A percentile compares a stretch with the other conserved stretches of the same genome.
phyloP scores from a whole-genome alignment of 2,329 filamentous ascomycete genomes.

The Drechslera avenae region DNA sequence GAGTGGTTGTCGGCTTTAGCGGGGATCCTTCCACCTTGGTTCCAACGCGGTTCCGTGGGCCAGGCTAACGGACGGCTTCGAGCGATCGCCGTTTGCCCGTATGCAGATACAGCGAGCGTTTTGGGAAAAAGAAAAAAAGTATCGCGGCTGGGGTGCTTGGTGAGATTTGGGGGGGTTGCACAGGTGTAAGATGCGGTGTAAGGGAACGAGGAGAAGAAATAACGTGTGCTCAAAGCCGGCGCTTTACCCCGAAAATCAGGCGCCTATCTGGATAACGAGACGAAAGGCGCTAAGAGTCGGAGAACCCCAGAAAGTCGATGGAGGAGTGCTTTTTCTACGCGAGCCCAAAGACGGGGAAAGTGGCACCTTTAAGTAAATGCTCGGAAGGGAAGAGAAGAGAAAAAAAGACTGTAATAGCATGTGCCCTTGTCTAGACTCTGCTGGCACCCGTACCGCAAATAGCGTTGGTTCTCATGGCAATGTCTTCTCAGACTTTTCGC shows the following conservation, averaged over 20 bases:
- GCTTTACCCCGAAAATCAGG: slow-evolving; percentile 12
- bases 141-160: too few relatives aligned
- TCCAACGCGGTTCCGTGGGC: slow-evolving; percentile 15
- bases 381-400: too few relatives aligned
- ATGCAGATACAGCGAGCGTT: background rate
- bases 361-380: slow-evolving; percentile 8
- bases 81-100: slow-evolving; percentile 4
- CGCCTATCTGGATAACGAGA: slow-evolving; percentile 5
- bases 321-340: slow-evolving; percentile 4
- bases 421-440: slow-evolving; percentile 1
- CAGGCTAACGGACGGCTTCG: slow-evolving; percentile 2
- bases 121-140: background rate
- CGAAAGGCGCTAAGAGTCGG: slow-evolving; percentile 9
- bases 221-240: slow-evolving; percentile 3
- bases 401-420: background rate
- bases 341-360: slow-evolving; percentile 3
- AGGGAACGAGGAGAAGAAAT: too few relatives aligned
- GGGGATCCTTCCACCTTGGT: slow-evolving; percentile 10
- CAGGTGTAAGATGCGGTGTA: background rate
- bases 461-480: slow-evolving; percentile 9
- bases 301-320: slow-evolving; percentile 5
- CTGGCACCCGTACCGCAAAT: slow-evolving; percentile 9
- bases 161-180: background rate
- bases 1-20: slow-evolving; percentile 13
- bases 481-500: slow-evolving; percentile 16